Evolutionary conservation across 2,329 filamentous ascomycete genomes (phyloP), one percentile per base, ranked within the genome.

Genomic region (Botrytis sinoallii): DNA sequence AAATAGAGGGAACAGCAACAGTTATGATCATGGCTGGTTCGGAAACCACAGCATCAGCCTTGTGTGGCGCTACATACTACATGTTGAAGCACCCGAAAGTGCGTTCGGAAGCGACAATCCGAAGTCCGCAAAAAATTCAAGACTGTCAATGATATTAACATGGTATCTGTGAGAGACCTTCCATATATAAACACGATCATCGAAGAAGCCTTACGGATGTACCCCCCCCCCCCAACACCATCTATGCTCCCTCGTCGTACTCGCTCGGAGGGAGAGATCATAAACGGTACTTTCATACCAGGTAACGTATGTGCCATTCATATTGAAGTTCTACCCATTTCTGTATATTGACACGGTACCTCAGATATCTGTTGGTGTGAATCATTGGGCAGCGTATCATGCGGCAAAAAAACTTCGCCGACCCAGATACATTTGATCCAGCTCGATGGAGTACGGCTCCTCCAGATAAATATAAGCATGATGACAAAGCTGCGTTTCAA

Each of bases 391-490:
- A 9, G 38, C 65, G 3, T 48, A 18, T 20, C 61, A 52, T n/a
- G 52, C 40, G 6, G 12, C 42, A 40, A 16, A 22, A 22, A 7
- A 70, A 74, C 55, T 74, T 70, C 25, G 61, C 75, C 1, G 78
- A 84, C 4, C 82, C 82, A 1, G 38, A 72, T 20, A 52, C n/a
- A n/a, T 75, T 75, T 40, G 70, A 68, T 1, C 74, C 71, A 14
- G 73, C 74, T 46, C 77, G 83, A 0, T 84, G 83, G 82, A 84
- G 44, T 75, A 44, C 55, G 16, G 75, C 81, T n/a, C 61, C 48
- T 16, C 60, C 48, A 18, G 32, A 35, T 20, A 38, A 48, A 35
- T 75, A 67, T 69, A 60, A 32, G 32, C 48, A 44, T 35, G 74
- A 75, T 57, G 52, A 68, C 38, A 61, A 59, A 29, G 38, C 57